A percentile compares a stretch with the other conserved stretches of the same genome.
phyloP scores from a whole-genome alignment of 2,329 filamentous ascomycete genomes.

The Fragosphaeria purpurea region DNA sequence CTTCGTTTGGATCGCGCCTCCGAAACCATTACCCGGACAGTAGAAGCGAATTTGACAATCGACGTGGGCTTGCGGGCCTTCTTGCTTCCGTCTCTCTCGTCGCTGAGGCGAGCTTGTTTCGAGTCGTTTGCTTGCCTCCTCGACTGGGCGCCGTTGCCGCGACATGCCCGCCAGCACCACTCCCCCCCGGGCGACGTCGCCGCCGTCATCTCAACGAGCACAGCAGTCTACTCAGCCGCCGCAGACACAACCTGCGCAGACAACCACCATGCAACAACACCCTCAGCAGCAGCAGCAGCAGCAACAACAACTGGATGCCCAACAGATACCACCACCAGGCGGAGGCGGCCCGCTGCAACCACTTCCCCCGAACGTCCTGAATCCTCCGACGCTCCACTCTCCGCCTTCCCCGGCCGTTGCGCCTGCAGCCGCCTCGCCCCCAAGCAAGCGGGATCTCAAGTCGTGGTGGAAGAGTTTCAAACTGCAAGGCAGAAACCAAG shows the following conservation, averaged over 20 bases:
- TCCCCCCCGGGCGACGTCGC: background rate
- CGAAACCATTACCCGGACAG: too few species aligned
- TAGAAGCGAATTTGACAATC: too few species aligned
- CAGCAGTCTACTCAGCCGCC: background rate
- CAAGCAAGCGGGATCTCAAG: slow-evolving; percentile 76
- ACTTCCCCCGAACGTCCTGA: slow-evolving; percentile 6
- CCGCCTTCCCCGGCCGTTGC: slow-evolving; percentile 20
- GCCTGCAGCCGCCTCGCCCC: slow-evolving; percentile 52
- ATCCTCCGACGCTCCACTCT: slow-evolving; percentile 1
- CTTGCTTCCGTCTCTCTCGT: too few species aligned
- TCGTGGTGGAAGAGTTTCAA: slow-evolving; percentile 99
- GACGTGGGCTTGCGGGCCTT: too few species aligned
- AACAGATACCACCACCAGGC: background rate
- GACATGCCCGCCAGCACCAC: background rate
- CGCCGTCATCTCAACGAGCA: background rate
- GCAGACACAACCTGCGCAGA: background rate
- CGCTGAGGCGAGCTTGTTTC: too few species aligned
- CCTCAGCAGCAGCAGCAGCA: slow-evolving; percentile 7
- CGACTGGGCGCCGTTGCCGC: background rate
- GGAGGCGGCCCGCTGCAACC: slow-evolving; percentile 2
- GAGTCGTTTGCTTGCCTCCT: background rate
- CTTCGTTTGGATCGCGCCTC: too few species aligned
- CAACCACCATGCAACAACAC: background rate
- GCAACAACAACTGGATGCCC: background rate
- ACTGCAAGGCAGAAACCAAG: slow-evolving; percentile 49